Evolutionary conservation across 2,329 filamentous ascomycete species (phyloP).

Genomic region (Xylaria sp.): DNA sequence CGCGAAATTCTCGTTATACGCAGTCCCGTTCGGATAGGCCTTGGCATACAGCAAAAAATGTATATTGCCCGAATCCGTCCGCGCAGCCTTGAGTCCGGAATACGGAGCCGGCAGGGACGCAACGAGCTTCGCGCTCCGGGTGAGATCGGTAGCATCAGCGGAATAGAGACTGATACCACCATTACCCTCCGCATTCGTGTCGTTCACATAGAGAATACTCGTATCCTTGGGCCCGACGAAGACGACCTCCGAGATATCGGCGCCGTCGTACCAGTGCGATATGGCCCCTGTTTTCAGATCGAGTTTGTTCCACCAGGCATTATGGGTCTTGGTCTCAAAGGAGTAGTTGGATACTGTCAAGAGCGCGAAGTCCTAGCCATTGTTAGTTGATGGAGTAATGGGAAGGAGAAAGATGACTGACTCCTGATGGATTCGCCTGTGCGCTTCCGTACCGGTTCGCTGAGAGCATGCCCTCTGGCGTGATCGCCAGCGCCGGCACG

Average conservation of each 20-base stretch:
- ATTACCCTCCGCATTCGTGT: conserved; percentile 40
- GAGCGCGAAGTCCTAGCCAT: conserved; percentile 37
- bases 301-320: conserved; percentile 47
- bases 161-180: conserved; percentile 37
- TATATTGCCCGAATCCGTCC: conserved; percentile 31
- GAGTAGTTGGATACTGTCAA: conserved; percentile 53
- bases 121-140: conserved; percentile 29
- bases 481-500: conserved; percentile 30
- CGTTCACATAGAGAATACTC: conserved; percentile 46
- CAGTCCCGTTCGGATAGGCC: conserved; percentile 51
- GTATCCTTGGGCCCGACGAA: conserved; percentile 49
- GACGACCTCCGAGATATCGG: conserved; percentile 51
- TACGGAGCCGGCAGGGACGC: conserved; percentile 36
- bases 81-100: conserved; percentile 35
- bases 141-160: conserved; percentile 31
- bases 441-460: conserved; percentile 33
- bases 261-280: conserved; percentile 46
- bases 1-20: conserved; percentile 49
- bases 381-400: neutral
- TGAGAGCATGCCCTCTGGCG: conserved; percentile 31
- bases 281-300: conserved; percentile 50
- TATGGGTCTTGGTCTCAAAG: conserved; percentile 49
- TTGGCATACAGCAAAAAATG: conserved; percentile 44
- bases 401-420: conserved; percentile 18
- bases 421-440: conserved; percentile 32